Evolutionary conservation across 306 rosid genomes (phyloP).

Genomic region (Benincasa hispida): DNA sequence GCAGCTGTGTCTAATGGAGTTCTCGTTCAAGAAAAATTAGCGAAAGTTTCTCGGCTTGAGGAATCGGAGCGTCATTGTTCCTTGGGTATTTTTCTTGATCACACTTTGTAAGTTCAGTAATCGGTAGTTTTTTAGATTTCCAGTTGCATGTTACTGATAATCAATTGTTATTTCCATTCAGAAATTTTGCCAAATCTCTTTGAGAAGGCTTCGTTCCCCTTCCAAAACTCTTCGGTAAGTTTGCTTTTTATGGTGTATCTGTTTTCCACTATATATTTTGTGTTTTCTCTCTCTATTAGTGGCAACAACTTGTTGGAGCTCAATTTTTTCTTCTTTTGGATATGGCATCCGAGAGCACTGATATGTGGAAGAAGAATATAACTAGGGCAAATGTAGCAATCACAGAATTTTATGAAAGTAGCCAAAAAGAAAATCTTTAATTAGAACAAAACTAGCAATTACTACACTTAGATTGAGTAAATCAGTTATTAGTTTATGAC

Average conservation of each 20-base stretch:
- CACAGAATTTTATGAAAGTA: background rate
- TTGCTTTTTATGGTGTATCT: slow-evolving; percentile 3
- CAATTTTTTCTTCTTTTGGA: slow-evolving; percentile 1
- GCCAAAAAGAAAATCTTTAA: background rate
- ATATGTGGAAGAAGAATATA: background rate
- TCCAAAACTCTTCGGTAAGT: slow-evolving; percentile 39
- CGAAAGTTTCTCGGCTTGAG: slow-evolving; percentile 13
- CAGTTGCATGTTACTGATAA: background rate
- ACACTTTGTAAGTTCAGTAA: background rate
- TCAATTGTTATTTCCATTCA: slow-evolving; percentile 9
- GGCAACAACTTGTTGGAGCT: background rate
- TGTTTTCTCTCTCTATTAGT: background rate
- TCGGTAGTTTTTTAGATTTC: background rate
- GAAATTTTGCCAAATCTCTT: slow-evolving; percentile 45
- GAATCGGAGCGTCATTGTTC: slow-evolving; percentile 32
- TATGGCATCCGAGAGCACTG: background rate
- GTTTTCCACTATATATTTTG: background rate
- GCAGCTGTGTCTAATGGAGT: background rate
- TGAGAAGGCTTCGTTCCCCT: slow-evolving; percentile 39
- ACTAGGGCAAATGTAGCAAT: background rate
- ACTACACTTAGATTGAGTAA: background rate
- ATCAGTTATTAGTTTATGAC: background rate
- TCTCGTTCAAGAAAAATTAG: slow-evolving; percentile 4
- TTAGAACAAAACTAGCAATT: background rate
- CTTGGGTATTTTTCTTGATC: slow-evolving; percentile 28